Conservation (phyloP, 352 stramenopile genomes). For the Phytophthora hybrid region DNA sequence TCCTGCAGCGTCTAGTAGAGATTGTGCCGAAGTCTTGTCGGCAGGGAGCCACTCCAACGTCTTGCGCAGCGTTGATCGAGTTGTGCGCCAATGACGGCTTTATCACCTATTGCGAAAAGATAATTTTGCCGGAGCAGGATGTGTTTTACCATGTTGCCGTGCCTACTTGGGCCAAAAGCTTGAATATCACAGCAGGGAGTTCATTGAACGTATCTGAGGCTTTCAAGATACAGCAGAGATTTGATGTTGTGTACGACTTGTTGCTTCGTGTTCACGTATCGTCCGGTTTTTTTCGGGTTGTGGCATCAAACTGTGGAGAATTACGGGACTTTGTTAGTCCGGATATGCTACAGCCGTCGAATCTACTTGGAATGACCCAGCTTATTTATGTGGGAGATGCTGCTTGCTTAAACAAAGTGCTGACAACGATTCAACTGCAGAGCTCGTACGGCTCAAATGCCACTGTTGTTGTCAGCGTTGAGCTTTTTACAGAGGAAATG, state of each 20-base stretch:
- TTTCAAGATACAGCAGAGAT: slow-evolving; percentile 26
- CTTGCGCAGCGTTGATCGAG: slow-evolving; percentile 23
- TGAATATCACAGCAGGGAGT: slow-evolving; percentile 11
- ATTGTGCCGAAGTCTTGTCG: slow-evolving; percentile 24
- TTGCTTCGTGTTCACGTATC: slow-evolving; percentile 32
- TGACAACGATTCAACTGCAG: slow-evolving; percentile 23
- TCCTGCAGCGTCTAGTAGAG: slow-evolving; percentile 37
- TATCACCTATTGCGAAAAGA: slow-evolving; percentile 27
- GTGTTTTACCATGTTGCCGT: slow-evolving; percentile 25
- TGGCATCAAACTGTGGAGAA: slow-evolving; percentile 21
- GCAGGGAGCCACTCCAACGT: background rate
- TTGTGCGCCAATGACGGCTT: slow-evolving; percentile 45
- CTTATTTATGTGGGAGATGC: slow-evolving; percentile 26
- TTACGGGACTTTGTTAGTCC: background rate
- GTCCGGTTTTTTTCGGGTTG: slow-evolving; percentile 21
- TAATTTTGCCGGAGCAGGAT: slow-evolving; percentile 30
- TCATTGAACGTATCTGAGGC: slow-evolving; percentile 33
- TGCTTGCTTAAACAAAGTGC: slow-evolving; percentile 34
- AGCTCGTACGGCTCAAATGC: slow-evolving; percentile 1
- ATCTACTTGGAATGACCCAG: slow-evolving; percentile 3
- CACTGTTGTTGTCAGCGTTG: slow-evolving; percentile 13
- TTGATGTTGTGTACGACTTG: slow-evolving; percentile 19
- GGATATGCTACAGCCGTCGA: background rate
- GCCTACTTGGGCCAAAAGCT: slow-evolving; percentile 8
- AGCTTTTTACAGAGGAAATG: slow-evolving; percentile 30